Conservation (phyloP, 805 yeast species). For the Teunomyces tritomae region DNA sequence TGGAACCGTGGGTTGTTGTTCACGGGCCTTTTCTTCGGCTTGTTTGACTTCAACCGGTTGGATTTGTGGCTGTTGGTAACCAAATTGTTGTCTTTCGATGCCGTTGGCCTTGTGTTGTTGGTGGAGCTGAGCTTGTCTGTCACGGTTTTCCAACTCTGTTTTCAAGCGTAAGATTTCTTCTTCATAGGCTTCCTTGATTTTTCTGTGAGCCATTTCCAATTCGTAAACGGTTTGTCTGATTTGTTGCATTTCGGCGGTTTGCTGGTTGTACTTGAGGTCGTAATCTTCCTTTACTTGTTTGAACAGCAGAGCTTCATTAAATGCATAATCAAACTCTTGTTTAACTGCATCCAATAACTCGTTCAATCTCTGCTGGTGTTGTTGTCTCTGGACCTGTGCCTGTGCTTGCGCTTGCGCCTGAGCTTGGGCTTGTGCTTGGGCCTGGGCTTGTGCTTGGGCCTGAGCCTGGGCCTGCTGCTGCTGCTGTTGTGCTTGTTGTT, state of each 20-base stretch:
- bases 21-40: background rate
- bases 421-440: conserved; percentile 20
- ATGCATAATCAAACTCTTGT: conserved; percentile 82
- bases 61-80: conserved; percentile 13
- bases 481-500: conserved; percentile 25
- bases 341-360: conserved; percentile 90
- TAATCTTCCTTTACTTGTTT: conserved; percentile 90
- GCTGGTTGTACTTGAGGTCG: conserved; percentile 86
- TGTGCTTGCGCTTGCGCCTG: conserved; percentile 22
- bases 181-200: conserved; percentile 93
- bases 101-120: conserved; percentile 24
- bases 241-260: conserved; percentile 88
- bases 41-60: conserved; percentile 1
- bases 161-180: conserved; percentile 86
- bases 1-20: conserved; percentile 16
- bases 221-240: conserved; percentile 93
- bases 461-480: conserved; percentile 10
- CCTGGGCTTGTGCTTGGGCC: conserved; percentile 12
- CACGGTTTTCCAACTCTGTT: conserved; percentile 79
- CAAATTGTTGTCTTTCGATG: conserved; percentile 18
- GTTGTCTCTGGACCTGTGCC: conserved; percentile 36
- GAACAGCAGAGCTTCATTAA: conserved; percentile 80
- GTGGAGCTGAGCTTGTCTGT: conserved; percentile 49
- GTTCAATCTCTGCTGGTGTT: conserved; percentile 50
- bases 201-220: conserved; percentile 88